Base-by-base conservation (phyloP, 1,284 basidiomycete genomes). In the Apiotrichum laibachii region DNA sequence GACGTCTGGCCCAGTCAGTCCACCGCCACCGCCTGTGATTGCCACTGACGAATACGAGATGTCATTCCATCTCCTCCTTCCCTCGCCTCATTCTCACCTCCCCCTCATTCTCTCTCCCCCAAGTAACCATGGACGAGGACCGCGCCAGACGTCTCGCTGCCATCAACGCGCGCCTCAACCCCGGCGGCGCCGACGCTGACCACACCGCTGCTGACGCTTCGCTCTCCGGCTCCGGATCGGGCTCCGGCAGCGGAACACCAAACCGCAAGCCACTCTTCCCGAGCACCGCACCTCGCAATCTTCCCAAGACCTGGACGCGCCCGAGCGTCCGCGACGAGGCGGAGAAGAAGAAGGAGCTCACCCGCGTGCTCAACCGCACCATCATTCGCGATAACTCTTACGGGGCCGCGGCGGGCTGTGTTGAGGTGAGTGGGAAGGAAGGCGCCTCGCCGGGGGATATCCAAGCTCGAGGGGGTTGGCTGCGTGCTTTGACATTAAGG, bases 321-420 rank as follows among this genome's bases (percentile, higher is more conserved):
- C 62, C 62, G 19, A 31, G 18, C 10, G 50, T 40, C 34, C 26
- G 37, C 11, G 67, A 70, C 11, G 71, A 75, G 53, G 35, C 50
- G 13, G 71, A 73, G 45, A 53, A 50, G 37, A 62, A 58, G 50
- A 53, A 67, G 44, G 66, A 70, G 45, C 68, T 77, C 21, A 61
- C 60, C 9, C 59, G 70, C 37, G 51, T 73, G 33, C 58, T 77
- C 5, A 68, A 76, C 64, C 65, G 75, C 21, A 71, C 70, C 2
- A 69, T 77, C 6, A 64, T 77, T 5, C 61, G 76, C 52, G 73
- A 75, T 56, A 74, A 70, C 50, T 65, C 66, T 15, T 77, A 77
- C 47, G 60, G 57, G 34, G 56, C 68, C 58, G 67, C 66, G 33
- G 68, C 66, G 9, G 67, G 58, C 5, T 70, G 71, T 61, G 72